These are phyloP conservation scores for Fusarium guadeloupense DNA, from an alignment of 2,329 filamentous ascomycete species.

Conservation along the genomic window DNA sequence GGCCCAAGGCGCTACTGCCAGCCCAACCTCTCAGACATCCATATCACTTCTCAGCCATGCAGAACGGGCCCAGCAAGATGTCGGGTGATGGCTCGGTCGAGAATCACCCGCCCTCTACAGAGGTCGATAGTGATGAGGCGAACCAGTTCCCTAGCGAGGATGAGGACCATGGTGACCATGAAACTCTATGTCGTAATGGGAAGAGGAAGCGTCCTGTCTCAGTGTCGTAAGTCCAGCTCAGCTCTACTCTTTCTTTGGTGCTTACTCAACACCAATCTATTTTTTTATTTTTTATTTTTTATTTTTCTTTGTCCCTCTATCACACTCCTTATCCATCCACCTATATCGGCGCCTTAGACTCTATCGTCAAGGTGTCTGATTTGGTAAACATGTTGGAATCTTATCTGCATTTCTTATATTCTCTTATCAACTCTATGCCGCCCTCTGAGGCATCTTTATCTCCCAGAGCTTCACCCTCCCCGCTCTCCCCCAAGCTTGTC, in stretches of 20 bases:
- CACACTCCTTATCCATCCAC: too few relatives aligned
- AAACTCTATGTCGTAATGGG: constrained; percentile 46
- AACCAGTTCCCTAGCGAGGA: constrained; percentile 50
- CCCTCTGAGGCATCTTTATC: constrained; percentile 24
- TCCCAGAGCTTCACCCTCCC: constrained; percentile 28
- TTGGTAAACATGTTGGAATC: constrained; percentile 32
- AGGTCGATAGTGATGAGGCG: constrained; percentile 59
- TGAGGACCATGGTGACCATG: constrained; percentile 57
- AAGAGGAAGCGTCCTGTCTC: constrained; percentile 70
- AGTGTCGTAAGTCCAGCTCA: constrained; percentile 60
- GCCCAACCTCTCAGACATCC: constrained; percentile 11
- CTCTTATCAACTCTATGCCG: constrained; percentile 34
- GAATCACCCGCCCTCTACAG: constrained; percentile 47
- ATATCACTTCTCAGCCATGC: constrained; percentile 36
- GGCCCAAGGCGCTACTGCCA: constrained; percentile 7
- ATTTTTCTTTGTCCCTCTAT: constrained; percentile 13
- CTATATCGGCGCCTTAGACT: constrained; percentile 3
- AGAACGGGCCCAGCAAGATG: constrained; percentile 41
- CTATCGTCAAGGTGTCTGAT: constrained; percentile 13
- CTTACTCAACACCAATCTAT: background rate
- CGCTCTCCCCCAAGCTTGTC: constrained; percentile 21
- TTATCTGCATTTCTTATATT: constrained; percentile 34
- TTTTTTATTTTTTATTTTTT: too few relatives aligned
- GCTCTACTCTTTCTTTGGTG: background rate
- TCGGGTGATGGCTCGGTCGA: constrained; percentile 44